Base-by-base conservation (phyloP, 2,329 filamentous ascomycete species). In the Berkeleyomyces rouxiae region DNA sequence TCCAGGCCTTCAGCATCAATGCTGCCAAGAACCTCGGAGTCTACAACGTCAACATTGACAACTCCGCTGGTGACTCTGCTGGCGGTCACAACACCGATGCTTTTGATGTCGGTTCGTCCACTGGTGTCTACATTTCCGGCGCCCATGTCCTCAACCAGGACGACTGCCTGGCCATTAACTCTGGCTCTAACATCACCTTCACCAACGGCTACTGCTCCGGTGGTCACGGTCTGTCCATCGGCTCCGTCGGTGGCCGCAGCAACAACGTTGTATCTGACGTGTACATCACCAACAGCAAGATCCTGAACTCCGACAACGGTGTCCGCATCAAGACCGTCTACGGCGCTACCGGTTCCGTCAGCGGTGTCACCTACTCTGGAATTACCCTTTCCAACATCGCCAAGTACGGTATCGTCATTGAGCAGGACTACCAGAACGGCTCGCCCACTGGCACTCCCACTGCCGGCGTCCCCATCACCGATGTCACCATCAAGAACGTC, bases 131-230 rank as follows among this genome's bases (percentile, higher is more conserved):
- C 64, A 82, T 84, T 65, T 74, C 73, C 16, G 77, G 76, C 44
- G 78, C 79, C 47, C 75, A 73, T 42, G 74, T 84, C 62, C 76
- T 80, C 69, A 84, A 83, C 73, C 81, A 84, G 71, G 81, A 84
- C 64, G 81, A 84, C 68, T 84, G 81, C 67, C 73, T 84, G 6
- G 80, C 81, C 36, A 69, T 81, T 65, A 84, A 82, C 72, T 81
- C 78, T 2, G 78, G 77, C 1, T 74, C 70, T 37, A 71, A 77
- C 67, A 78, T 79, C 65, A 74, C 72, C 59, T 78, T 79, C 69
- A 74, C 70, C 31, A 71, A 70, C 49, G 72, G 75, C 6, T 69
- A 71, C 67, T 79, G 77, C 72, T 74, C 70, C 33, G 74, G 75
- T 43, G 75, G 75, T 2, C 75, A 76, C 64, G 75, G 75, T 42